A percentile compares a stretch with the other conserved stretches of the same genome.
Evolutionary conservation across 345 rosid species (phyloP).

Genomic region (Hypericum androsaemum): DNA sequence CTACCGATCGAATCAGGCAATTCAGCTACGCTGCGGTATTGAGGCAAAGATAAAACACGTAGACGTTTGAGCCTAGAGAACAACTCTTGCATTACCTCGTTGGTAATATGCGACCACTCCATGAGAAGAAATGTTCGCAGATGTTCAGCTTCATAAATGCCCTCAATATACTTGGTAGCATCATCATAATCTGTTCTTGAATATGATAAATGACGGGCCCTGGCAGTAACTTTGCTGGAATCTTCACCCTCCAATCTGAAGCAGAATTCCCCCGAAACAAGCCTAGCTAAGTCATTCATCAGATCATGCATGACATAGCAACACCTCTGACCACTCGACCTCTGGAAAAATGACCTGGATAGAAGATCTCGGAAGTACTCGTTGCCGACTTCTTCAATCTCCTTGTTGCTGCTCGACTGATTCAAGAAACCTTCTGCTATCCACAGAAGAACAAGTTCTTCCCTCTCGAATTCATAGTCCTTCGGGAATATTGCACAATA

Average conservation of each 20-base stretch:
- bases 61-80: not conserved
- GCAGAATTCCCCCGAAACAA: conserved; percentile 7
- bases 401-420: not conserved
- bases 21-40: not conserved
- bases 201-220: conserved; percentile 6
- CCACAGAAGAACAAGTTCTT: not conserved
- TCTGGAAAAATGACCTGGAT: conserved; percentile 1
- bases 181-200: not conserved
- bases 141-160: not conserved
- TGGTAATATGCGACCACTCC: not conserved
- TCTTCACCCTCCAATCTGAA: not conserved
- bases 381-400: not conserved
- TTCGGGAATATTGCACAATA: conserved; percentile 3
- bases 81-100: not conserved
- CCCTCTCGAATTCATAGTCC: conserved; percentile 1
- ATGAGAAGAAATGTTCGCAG: not conserved
- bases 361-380: conserved; percentile 3
- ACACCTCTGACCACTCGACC: not conserved
- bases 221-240: not conserved
- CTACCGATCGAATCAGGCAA: conserved; percentile 8
- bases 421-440: conserved; percentile 1
- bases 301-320: not conserved
- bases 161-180: not conserved
- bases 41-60: not conserved
- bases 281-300: not conserved